Percentiles rank a stretch among this genome's conserved stretches.
phyloP scores from a whole-genome alignment of 1,284 basidiomycete genomes.

The Malassezia psittaci region DNA sequence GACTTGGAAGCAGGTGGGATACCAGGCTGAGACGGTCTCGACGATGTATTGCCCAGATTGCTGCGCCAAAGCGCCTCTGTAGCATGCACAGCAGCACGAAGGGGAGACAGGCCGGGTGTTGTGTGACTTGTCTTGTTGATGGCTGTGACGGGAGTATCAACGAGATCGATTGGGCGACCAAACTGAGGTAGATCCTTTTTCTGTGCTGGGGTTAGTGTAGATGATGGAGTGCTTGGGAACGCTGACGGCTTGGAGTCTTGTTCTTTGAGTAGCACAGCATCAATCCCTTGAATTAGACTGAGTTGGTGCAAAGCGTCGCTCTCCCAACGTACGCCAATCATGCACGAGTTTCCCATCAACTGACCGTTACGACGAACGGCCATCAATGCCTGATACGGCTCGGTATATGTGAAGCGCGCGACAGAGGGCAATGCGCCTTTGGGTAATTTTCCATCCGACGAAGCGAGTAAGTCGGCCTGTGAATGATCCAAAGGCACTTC shows the following conservation, averaged over 20 bases:
- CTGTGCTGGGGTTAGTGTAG: neutral
- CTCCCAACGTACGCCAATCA: constrained; percentile 36
- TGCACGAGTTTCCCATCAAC: constrained; percentile 25
- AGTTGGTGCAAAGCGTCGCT: constrained; percentile 33
- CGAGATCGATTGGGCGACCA: constrained; percentile 15
- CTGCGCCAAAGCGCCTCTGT: constrained; percentile 20
- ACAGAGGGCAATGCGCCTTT: constrained; percentile 17
- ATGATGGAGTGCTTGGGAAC: neutral
- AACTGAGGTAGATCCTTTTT: constrained; percentile 5
- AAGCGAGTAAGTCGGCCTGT: constrained; percentile 12
- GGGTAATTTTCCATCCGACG: neutral
- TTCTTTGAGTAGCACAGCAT: constrained; percentile 25
- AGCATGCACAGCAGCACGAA: constrained; percentile 3
- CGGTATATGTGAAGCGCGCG: constrained; percentile 23
- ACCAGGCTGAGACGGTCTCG: constrained; percentile 8
- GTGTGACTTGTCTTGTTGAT: constrained; percentile 1
- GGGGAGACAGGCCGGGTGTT: constrained; percentile 1
- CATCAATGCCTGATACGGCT: constrained; percentile 29
- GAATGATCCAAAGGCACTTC: constrained; percentile 24
- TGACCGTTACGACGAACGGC: constrained; percentile 31
- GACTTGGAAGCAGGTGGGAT: constrained; percentile 1
- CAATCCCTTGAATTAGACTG: constrained; percentile 24
- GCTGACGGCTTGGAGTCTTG: neutral
- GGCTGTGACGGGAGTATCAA: constrained; percentile 9
- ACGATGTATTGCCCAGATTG: constrained; percentile 2